Base-by-base conservation (phyloP, 306 rosid genomes). In the Pyrus communis region DNA sequence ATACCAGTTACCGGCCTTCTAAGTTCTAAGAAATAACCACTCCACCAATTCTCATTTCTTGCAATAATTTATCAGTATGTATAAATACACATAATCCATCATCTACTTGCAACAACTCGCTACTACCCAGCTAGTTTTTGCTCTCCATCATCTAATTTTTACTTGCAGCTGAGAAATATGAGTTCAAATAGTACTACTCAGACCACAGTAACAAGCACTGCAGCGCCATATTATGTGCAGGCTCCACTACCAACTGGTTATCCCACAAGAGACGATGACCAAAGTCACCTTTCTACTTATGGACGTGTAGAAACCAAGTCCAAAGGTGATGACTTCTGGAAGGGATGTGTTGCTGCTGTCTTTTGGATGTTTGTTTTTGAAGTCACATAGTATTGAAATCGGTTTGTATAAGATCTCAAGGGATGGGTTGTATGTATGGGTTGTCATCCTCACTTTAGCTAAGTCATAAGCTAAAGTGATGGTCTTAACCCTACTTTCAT, bases 321-420 rank as follows among this genome's bases (percentile, higher is more conserved):
- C 33, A 72, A 55, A 22, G 76, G 76, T 72, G 76, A 72, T 72
- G 67, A 19, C 15, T 72, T 72, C 51, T 57, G 76, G 76, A 72
- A 72, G 67, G 76, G 76, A 21, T 72, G 76, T 72, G 76, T 57
- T 72, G 66, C 66, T 57, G 76, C 67, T 72, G 76, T 40, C 60
- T 72, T 33, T 72, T 72, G 54, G 76, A 72, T 21, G 76, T 54
- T 33, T 72, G 76, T 23, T 72, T 72, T 72, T 72, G 35, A 72
- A 12, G 11, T 59, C 2, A 42, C 3, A 42, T 1, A 25, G 27
- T 87, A 40, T 40, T 40, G 43, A 40, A 40, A 40, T 11, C 11
- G 43, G 43, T 40, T 40, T 40, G 45, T 40, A 40, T 40, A 25
- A 25, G 27, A 25, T 25, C 27, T 25, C 27, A 25, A 25, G 27